Percentiles rank a stretch among this genome's conserved stretches.
Conservation (phyloP, 1,284 basidiomycete genomes). For the Mycena sp. region DNA sequence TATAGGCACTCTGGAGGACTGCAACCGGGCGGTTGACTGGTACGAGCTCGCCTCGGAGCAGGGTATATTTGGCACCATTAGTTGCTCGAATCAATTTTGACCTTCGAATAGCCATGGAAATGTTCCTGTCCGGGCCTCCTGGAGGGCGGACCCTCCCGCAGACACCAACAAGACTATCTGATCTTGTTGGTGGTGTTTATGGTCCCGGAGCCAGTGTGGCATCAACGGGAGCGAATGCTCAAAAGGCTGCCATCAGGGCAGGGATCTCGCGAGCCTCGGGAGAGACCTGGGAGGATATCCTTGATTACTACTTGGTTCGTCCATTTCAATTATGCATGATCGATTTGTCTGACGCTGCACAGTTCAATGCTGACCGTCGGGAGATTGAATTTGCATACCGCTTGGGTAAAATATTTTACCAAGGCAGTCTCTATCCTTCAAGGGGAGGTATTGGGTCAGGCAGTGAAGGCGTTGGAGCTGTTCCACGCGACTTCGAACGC, state of each 20-base stretch:
- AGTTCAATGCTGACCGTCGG: constrained; percentile 94
- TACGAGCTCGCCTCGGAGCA: constrained; percentile 89
- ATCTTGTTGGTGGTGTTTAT: constrained; percentile 91
- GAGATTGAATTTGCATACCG: constrained; percentile 88
- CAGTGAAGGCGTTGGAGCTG: constrained; percentile 88
- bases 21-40: constrained; percentile 83
- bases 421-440: constrained; percentile 85
- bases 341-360: constrained; percentile 38
- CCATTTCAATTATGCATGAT: background rate
- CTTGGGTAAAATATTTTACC: constrained; percentile 93
- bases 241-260: constrained; percentile 84
- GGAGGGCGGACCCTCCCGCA: constrained; percentile 90
- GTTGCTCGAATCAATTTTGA: constrained; percentile 2
- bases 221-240: constrained; percentile 80
- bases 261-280: constrained; percentile 84
- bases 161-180: constrained; percentile 86
- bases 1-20: constrained; percentile 90
- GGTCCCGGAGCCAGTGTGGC: constrained; percentile 94
- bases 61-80: constrained; percentile 50
- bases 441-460: constrained; percentile 81
- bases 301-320: constrained; percentile 87
- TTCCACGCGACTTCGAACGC: constrained; percentile 77
- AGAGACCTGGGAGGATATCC: constrained; percentile 91
- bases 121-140: constrained; percentile 89
- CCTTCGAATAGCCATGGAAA: constrained; percentile 61